These are phyloP conservation scores for Candida smagusa DNA, from an alignment of 1,139 yeast species.

Conservation along the genomic window DNA sequence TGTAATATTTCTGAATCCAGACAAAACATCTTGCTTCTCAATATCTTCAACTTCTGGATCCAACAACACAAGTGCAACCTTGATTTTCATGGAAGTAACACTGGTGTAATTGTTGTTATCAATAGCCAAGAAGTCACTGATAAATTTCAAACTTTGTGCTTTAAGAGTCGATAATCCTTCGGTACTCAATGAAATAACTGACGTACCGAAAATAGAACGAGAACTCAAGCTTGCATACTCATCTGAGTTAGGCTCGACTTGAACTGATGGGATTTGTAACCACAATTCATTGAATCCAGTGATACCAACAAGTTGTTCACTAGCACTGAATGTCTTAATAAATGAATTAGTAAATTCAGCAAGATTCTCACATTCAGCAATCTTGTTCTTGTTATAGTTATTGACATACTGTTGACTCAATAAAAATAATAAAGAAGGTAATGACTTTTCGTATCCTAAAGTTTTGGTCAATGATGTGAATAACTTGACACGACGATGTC, in stretches of 20 bases:
- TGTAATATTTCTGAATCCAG: constrained; percentile 42
- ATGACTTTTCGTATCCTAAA: constrained; percentile 63
- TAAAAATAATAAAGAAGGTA: constrained; percentile 72
- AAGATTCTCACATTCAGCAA: constrained; percentile 61
- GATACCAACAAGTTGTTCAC: constrained; percentile 66
- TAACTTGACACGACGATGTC: constrained; percentile 87
- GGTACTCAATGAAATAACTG: constrained; percentile 49
- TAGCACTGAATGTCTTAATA: constrained; percentile 61
- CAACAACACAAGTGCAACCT: constrained; percentile 54
- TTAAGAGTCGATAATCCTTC: constrained; percentile 51
- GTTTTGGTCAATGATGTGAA: constrained; percentile 78
- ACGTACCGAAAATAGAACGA: constrained; percentile 64
- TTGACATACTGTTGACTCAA: constrained; percentile 75
- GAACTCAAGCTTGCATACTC: constrained; percentile 38
- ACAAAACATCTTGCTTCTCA: constrained; percentile 30
- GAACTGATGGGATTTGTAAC: constrained; percentile 43
- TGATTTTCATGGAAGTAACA: constrained; percentile 48
- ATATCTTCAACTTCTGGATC: constrained; percentile 37
- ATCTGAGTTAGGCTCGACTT: constrained; percentile 37
- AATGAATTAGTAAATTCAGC: constrained; percentile 72
- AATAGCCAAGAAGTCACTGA: constrained; percentile 42
- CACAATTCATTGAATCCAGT: constrained; percentile 54
- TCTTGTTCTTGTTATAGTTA: constrained; percentile 51
- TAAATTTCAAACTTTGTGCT: constrained; percentile 51
- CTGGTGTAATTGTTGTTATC: constrained; percentile 44